These are phyloP conservation scores for Persicaria maculosa DNA, from an alignment of 148 eudicot species.

Conservation along the genomic window DNA sequence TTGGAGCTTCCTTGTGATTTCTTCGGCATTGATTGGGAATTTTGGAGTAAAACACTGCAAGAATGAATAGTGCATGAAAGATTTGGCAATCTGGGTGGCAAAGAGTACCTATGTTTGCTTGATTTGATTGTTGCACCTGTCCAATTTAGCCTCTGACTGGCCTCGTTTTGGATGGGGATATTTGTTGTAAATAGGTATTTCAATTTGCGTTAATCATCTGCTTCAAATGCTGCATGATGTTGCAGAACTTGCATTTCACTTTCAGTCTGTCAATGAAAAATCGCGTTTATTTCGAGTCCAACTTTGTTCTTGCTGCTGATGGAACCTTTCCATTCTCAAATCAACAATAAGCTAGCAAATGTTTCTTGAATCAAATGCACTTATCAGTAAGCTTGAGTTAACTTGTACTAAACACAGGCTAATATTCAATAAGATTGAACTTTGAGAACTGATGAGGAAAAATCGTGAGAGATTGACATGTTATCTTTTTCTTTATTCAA, in stretches of 20 bases:
- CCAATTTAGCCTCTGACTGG: neutral
- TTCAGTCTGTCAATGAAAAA: neutral
- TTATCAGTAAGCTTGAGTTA: too few species aligned
- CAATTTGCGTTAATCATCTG: constrained; percentile 10
- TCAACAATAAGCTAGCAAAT: neutral
- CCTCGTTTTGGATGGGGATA: neutral
- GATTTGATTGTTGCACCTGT: constrained; percentile 12
- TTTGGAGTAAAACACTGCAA: neutral
- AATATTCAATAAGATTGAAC: too few species aligned
- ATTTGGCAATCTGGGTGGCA: neutral
- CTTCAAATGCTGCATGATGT: neutral
- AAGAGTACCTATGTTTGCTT: neutral
- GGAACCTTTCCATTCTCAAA: neutral
- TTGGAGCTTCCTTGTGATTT: neutral
- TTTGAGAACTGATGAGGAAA: too few species aligned
- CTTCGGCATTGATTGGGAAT: neutral
- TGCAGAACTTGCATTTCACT: constrained; percentile 8
- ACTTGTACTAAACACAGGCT: too few species aligned
- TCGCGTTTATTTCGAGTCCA: neutral
- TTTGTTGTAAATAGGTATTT: constrained; percentile 7
- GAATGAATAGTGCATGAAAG: neutral
- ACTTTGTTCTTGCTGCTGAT: neutral
- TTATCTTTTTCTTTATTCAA: too few species aligned
- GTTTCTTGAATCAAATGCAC: too few species aligned
- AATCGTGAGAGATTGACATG: too few species aligned